Evolutionary conservation across 1,284 basidiomycete genomes (phyloP).

Genomic region (Ganoderma meredithae): DNA sequence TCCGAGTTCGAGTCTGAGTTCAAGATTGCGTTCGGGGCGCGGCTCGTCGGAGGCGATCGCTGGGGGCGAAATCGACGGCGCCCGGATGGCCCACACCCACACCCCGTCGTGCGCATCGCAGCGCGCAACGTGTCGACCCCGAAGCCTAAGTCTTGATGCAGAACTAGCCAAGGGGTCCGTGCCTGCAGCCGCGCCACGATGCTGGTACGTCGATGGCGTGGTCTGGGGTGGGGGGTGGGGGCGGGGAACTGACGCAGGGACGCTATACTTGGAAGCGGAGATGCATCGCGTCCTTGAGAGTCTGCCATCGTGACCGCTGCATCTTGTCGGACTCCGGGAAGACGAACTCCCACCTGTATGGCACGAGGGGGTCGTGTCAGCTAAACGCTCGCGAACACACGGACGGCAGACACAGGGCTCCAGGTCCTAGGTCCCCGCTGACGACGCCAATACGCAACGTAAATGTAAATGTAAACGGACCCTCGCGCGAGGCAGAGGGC

Average conservation of each 20-base stretch:
- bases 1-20: background rate
- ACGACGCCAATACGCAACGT: background rate
- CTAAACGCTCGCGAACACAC: background rate
- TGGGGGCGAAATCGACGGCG: background rate
- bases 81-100: background rate
- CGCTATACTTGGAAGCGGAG: conserved; percentile 33
- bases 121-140: conserved; percentile 1
- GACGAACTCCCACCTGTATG: conserved; percentile 42
- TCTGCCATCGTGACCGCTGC: conserved; percentile 40
- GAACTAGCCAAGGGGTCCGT: background rate
- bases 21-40: background rate
- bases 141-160: background rate
- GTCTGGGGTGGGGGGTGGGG: background rate
- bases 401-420: background rate
- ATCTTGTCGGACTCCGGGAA: conserved; percentile 39
- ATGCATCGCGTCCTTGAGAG: conserved; percentile 41
- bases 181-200: conserved; percentile 4
- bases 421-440: background rate
- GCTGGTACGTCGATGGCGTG: background rate
- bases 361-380: conserved; percentile 19
- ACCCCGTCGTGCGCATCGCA: background rate
- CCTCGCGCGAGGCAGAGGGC: background rate
- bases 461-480: background rate
- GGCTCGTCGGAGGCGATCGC: background rate
- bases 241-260: background rate